phyloP scores from a whole-genome alignment of 2,329 filamentous ascomycete genomes.

The Aureobasidium sp. region DNA sequence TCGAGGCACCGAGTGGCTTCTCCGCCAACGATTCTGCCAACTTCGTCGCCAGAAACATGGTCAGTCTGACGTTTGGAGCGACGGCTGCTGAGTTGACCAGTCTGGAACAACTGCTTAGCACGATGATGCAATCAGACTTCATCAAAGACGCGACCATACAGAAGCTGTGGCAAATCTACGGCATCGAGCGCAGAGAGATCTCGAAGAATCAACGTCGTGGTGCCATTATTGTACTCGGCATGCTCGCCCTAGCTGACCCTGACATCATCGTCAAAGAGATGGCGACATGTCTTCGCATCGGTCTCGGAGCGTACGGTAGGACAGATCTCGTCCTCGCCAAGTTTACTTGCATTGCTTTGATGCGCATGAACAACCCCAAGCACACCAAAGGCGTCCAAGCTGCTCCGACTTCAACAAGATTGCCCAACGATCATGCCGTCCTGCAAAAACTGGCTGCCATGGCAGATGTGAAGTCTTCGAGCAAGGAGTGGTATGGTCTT shows the following conservation, averaged over 20 bases:
- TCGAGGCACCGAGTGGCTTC: slow-evolving; percentile 85
- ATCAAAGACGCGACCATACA: slow-evolving; percentile 77
- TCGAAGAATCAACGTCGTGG: slow-evolving; percentile 84
- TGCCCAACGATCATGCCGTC: slow-evolving; percentile 88
- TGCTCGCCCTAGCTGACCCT: slow-evolving; percentile 87
- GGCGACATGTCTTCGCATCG: slow-evolving; percentile 85
- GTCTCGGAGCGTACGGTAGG: slow-evolving; percentile 70
- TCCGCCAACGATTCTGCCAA: slow-evolving; percentile 83
- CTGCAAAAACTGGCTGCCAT: slow-evolving; percentile 72
- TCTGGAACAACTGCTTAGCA: slow-evolving; percentile 85
- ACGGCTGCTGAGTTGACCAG: slow-evolving; percentile 93
- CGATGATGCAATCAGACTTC: slow-evolving; percentile 92
- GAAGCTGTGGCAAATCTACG: slow-evolving; percentile 97
- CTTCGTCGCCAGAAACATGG: slow-evolving; percentile 97
- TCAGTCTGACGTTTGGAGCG: slow-evolving; percentile 91
- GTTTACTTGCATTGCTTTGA: slow-evolving; percentile 88
- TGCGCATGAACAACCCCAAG: slow-evolving; percentile 78
- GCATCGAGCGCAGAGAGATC: slow-evolving; percentile 85
- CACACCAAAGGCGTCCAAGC: slow-evolving; percentile 63
- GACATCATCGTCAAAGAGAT: slow-evolving; percentile 93
- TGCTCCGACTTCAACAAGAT: slow-evolving; percentile 56
- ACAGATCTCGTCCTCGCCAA: slow-evolving; percentile 82
- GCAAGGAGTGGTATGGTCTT: slow-evolving; percentile 87
- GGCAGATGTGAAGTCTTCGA: slow-evolving; percentile 75
- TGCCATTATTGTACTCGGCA: slow-evolving; percentile 91